phyloP scores from a whole-genome alignment of 1,284 basidiomycete genomes.

The Cutaneotrichosporon arboriforme region DNA sequence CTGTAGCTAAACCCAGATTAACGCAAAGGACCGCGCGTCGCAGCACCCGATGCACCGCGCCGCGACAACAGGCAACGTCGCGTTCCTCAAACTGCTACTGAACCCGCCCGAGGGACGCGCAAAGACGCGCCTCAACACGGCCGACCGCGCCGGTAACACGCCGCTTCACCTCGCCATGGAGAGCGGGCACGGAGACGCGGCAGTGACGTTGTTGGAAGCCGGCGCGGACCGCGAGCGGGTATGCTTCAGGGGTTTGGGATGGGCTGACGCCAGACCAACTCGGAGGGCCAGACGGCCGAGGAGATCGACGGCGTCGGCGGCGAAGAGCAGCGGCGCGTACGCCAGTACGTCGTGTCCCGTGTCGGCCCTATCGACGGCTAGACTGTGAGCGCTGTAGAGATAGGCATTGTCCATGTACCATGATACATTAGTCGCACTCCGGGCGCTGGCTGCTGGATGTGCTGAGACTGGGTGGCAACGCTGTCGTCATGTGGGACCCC shows the following conservation, averaged over 20 bases:
- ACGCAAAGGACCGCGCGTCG: constrained; percentile 81
- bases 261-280: constrained; percentile 58
- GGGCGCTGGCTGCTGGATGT: no score
- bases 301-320: constrained; percentile 81
- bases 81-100: constrained; percentile 74
- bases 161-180: constrained; percentile 95
- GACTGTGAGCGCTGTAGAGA: background rate
- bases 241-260: constrained; percentile 37
- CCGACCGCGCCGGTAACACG: constrained; percentile 82
- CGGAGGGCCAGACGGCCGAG: constrained; percentile 76
- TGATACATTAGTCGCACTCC: no score
- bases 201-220: constrained; percentile 81
- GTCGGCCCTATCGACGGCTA: constrained; percentile 42
- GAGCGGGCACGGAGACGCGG: constrained; percentile 82
- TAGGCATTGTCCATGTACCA: background rate
- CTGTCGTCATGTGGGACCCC: no score
- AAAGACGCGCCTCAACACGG: constrained; percentile 78
- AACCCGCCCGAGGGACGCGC: constrained; percentile 65
- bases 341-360: constrained; percentile 58
- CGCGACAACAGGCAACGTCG: constrained; percentile 84
- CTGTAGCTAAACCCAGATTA: constrained; percentile 62
- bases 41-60: constrained; percentile 88
- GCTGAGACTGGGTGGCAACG: no score
- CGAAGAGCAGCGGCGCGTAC: constrained; percentile 70
- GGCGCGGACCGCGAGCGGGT: constrained; percentile 85